Evolutionary conservation across 176 grass and related monocot species (phyloP).

Genomic region (Tillandsia leiboldiana): DNA sequence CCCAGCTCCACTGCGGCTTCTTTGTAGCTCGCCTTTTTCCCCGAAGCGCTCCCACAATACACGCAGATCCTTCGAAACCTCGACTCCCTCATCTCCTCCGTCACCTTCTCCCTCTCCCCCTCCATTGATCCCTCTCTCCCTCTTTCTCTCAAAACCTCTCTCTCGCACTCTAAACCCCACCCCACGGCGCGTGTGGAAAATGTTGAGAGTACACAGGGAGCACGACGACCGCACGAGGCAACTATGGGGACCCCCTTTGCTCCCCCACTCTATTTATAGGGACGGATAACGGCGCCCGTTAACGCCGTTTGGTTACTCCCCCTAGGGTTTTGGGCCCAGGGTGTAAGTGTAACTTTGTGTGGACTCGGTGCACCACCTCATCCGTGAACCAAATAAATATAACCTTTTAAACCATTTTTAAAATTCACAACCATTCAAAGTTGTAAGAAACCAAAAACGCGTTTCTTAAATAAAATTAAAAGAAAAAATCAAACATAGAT

Average conservation of each 20-base stretch:
- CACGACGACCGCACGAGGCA: neutral
- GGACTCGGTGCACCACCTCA: too few species aligned
- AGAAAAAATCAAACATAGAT: too few species aligned
- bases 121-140: constrained; percentile 18
- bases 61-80: constrained; percentile 90
- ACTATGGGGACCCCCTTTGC: neutral
- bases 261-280: neutral
- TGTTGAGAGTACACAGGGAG: neutral
- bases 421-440: too few species aligned
- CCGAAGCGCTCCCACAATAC: constrained; percentile 84
- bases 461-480: too few species aligned
- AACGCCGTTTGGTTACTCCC: neutral
- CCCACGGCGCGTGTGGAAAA: too few species aligned
- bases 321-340: constrained; percentile 2
- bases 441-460: too few species aligned
- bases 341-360: too few species aligned
- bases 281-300: neutral
- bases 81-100: constrained; percentile 34
- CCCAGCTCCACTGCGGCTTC: constrained; percentile 77
- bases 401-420: too few species aligned
- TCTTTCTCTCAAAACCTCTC: neutral
- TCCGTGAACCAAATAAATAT: too few species aligned
- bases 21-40: constrained; percentile 71
- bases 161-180: too few species aligned
- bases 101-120: constrained; percentile 15